Evolutionary conservation across 495 filamentous ascomycete genomes (phyloP), one percentile per base, ranked within the genome.

Genomic region (Aspergillus indologenus): DNA sequence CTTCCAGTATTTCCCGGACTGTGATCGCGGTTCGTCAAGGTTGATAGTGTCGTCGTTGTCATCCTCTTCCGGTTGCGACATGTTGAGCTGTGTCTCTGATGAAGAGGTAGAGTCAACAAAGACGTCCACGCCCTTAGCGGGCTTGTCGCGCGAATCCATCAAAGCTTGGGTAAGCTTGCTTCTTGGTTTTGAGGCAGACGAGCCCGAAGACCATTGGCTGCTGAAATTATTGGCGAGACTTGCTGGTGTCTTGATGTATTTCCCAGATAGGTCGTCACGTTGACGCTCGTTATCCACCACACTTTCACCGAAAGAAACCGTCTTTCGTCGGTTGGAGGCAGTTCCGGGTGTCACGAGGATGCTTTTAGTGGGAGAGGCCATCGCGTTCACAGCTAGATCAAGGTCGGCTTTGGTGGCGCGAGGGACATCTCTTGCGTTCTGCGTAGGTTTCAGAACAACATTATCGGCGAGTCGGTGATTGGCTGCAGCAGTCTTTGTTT

Each of bases 1-100:
- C 69, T 98, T 98, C 94, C 94, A 98, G 71, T 93, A 96, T 68
- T 87, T 87, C 2, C 92, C 92, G 2, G 91, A 96, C 62, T 87
- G 83, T 2, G 91, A 95, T 44, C 85, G 84, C 5, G 94, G 92
- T 46, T 89, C 84, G 52, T 87, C 84, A 53, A 96, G 74, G 68
- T 97, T 92, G 42, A 87, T 73, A 0, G 90, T 94, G 21, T 84
- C 71, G 55, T 96, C 90, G 34, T 78, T 75, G 18, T 58, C 59
- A 18, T 65, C 54, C 0, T 68, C 67, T 54, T 71, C 63, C 18
- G 65, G 50, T 11, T 61, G 50, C 19, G 52, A 53, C 20, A 46
- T 40, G 42, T 53, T 61, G 11, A 63, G 11, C 34, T 63, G 60
- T 14, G 46, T 8, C 20, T 64, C 59, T 23, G 60, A 52, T 43